Conservation (phyloP, 192 early-diverging fungal species). For the Backusella parvicylindrica region DNA sequence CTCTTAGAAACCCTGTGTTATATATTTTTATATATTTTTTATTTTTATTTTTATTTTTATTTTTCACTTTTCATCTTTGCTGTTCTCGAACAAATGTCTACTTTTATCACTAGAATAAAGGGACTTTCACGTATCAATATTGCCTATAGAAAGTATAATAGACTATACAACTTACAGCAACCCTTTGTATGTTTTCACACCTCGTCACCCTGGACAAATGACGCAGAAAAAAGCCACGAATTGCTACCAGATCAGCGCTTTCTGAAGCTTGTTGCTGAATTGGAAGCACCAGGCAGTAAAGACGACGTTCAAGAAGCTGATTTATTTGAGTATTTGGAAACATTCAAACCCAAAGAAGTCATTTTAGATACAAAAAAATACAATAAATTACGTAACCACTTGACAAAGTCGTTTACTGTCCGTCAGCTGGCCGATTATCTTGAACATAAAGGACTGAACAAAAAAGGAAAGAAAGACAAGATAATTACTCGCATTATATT, state of each 20-base stretch:
- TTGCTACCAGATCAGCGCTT: background rate
- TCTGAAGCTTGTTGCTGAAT: background rate
- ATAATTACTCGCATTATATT: background rate
- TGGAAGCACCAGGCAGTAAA: background rate
- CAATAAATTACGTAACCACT: background rate
- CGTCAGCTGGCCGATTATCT: conserved; percentile 5
- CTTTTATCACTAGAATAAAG: background rate
- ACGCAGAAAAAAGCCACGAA: background rate
- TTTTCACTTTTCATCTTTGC: background rate
- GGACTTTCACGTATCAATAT: background rate
- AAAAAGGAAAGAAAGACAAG: background rate
- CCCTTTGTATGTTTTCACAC: background rate
- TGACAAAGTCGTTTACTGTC: background rate
- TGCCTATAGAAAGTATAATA: background rate
- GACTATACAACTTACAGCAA: background rate
- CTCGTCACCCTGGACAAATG: background rate
- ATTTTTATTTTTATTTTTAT: background rate
- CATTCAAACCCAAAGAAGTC: background rate
- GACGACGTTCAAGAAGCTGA: background rate
- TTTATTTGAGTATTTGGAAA: background rate
- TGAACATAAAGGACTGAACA: background rate
- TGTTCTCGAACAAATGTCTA: background rate
- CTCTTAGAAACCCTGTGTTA: background rate
- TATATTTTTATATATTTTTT: background rate
- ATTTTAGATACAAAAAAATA: background rate